A percentile compares a stretch with the other conserved stretches of the same genome.
phyloP scores from a whole-genome alignment of 1,139 yeast genomes.

The Scheffersomyces quercinus region DNA sequence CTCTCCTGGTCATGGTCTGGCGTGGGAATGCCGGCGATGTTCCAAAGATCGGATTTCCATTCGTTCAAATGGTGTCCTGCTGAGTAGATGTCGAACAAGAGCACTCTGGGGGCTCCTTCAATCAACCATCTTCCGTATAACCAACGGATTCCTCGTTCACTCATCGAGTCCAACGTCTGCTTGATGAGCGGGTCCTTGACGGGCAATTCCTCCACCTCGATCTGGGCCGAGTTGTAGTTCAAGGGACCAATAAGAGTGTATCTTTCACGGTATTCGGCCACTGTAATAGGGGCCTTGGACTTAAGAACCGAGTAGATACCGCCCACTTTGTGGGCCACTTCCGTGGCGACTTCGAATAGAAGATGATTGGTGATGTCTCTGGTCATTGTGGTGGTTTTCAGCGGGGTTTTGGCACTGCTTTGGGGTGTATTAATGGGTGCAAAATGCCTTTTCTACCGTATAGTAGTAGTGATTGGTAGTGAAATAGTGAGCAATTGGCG shows the following conservation, averaged over 20 bases:
- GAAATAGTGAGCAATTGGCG: no score
- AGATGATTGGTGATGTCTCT: constrained; percentile 82
- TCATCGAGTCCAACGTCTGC: constrained; percentile 70
- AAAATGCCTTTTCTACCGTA: no score
- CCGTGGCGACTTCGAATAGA: constrained; percentile 93
- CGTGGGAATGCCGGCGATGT: constrained; percentile 85
- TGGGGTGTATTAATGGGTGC: no score
- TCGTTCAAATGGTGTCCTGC: constrained; percentile 73
- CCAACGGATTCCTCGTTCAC: constrained; percentile 76
- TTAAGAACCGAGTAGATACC: constrained; percentile 96
- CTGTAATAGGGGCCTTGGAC: constrained; percentile 95
- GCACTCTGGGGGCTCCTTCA: constrained; percentile 94
- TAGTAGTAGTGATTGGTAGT: no score
- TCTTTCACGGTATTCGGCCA: constrained; percentile 87
- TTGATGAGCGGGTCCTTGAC: constrained; percentile 63
- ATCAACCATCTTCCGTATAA: constrained; percentile 95
- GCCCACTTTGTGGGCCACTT: constrained; percentile 96
- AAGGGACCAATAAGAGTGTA: constrained; percentile 88
- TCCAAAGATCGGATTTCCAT: constrained; percentile 96
- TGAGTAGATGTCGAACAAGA: constrained; percentile 81
- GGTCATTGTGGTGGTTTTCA: constrained; percentile 41
- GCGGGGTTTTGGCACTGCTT: no score
- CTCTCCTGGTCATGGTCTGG: constrained; percentile 88
- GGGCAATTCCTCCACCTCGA: constrained; percentile 89
- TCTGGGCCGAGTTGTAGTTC: constrained; percentile 77